A percentile compares a stretch with the other conserved stretches of the same genome.
These are phyloP conservation scores for Acanthamoeba royreba DNA, from an alignment of 208 protist species.

Conservation along the genomic window DNA sequence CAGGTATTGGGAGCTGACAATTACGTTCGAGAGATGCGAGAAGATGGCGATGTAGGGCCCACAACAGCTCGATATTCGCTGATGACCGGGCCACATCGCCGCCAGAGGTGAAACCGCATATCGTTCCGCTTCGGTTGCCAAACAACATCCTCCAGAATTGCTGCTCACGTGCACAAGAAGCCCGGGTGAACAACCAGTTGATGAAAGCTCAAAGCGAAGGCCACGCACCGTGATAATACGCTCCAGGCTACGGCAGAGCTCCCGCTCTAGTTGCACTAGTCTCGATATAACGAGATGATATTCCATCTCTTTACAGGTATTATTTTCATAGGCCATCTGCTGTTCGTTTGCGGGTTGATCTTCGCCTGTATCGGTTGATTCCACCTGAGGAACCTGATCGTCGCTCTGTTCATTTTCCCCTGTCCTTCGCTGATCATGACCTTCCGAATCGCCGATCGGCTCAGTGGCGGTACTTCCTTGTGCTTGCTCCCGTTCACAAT, in stretches of 20 bases:
- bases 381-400: no score
- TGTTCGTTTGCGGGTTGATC: no score
- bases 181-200: no score
- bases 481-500: no score
- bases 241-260: background rate
- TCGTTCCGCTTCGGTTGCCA: background rate
- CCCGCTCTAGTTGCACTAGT: background rate
- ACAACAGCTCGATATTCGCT: background rate
- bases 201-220: no score
- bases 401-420: no score
- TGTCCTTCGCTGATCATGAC: no score
- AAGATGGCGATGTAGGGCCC: background rate
- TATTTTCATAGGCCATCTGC: no score
- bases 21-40: background rate
- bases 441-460: no score
- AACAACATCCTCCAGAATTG: background rate
- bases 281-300: background rate
- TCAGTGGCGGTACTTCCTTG: no score
- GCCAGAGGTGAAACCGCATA: background rate
- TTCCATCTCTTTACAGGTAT: background rate
- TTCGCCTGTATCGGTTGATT: no score
- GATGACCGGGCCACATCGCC: background rate
- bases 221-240: background rate
- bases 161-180: no score
- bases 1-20: background rate